These are phyloP conservation scores for Chaetomiaceae sp. DNA, from an alignment of 2,329 filamentous ascomycete species.

Conservation along the genomic window DNA sequence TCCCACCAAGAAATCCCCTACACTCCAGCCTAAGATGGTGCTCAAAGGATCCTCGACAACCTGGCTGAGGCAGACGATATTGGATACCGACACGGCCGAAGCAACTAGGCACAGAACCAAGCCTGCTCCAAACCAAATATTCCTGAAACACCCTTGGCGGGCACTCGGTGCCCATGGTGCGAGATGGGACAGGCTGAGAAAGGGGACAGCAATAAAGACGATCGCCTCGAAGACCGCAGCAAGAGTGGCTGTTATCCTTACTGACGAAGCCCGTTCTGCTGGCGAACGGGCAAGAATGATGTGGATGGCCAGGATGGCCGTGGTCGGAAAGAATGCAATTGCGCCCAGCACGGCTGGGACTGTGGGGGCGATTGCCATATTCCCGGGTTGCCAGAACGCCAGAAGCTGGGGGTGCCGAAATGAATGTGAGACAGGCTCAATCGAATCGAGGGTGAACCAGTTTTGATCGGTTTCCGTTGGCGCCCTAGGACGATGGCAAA, in stretches of 20 bases:
- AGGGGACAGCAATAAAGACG: constrained; percentile 35
- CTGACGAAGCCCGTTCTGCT: constrained; percentile 29
- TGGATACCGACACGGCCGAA: constrained; percentile 42
- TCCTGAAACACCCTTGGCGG: constrained; percentile 27
- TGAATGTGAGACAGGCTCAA: constrained; percentile 3
- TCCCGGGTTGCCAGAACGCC: not conserved
- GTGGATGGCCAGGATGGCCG: constrained; percentile 38
- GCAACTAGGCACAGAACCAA: constrained; percentile 43
- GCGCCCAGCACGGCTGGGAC: constrained; percentile 37
- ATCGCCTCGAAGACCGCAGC: constrained; percentile 37
- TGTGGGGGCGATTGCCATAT: constrained; percentile 35
- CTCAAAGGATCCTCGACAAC: constrained; percentile 29
- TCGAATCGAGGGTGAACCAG: not conserved
- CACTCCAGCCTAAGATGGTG: constrained; percentile 33
- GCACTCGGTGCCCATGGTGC: constrained; percentile 22
- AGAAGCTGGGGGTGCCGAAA: constrained; percentile 6
- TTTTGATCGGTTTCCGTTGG: not conserved
- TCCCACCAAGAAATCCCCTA: constrained; percentile 40
- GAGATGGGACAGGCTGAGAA: constrained; percentile 33
- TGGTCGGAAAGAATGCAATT: constrained; percentile 37
- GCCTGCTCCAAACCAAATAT: constrained; percentile 36
- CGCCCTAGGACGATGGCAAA: not conserved
- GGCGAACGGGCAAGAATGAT: constrained; percentile 37
- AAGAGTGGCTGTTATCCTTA: constrained; percentile 36
- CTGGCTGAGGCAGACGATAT: constrained; percentile 40